Evolutionary conservation across 371 early-diverging fungal genomes (phyloP), one percentile per base, ranked within the genome.

Genomic region (Mucor lusitanicus): DNA sequence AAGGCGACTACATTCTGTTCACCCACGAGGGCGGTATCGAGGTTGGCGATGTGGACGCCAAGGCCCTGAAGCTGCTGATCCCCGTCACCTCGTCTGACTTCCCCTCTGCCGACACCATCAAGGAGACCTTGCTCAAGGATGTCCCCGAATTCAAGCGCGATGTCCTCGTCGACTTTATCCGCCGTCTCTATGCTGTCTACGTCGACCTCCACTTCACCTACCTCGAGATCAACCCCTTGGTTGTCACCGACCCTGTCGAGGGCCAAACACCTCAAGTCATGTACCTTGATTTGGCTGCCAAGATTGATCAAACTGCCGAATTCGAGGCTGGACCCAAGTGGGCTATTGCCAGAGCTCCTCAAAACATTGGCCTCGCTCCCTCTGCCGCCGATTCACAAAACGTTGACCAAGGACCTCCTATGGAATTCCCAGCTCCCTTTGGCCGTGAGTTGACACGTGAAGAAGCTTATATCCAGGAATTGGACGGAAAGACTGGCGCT

Each of bases 11-110:
- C 72, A 95, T 98, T 61, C 87, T 95, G 65, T 98, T 97, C 82
- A 95, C 96, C 30, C 96, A 97, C 79, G 96, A 97, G 81, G 99
- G 99, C 74, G 99, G 99, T 73, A 93, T 98, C 54, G 99, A 98
- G 68, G 88, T 98, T 40, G 99, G 99, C 72, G 98, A 98, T 79
- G 99, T 98, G n/a, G 99, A 97, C 68, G 94, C 95, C 64, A 97
- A 98, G 85, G 98, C 99, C 8, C 76, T 89, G 70, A 89, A 91
- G 67, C 82, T 96, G 61, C 80, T 92, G 33, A 83, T 98, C 73
- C 88, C 85, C 61, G 90, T 94, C 61, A 28, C 56, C 3, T 48
- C 48, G 7, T 78, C 83, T 46, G 70, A 71, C 7, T 91, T 92
- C 80, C 91, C 94, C 15, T 70, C 88, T 23, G 75, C 87, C 44